These are phyloP conservation scores for Aureobasidium lini DNA, from an alignment of 2,329 filamentous ascomycete genomes.

Conservation along the genomic window DNA sequence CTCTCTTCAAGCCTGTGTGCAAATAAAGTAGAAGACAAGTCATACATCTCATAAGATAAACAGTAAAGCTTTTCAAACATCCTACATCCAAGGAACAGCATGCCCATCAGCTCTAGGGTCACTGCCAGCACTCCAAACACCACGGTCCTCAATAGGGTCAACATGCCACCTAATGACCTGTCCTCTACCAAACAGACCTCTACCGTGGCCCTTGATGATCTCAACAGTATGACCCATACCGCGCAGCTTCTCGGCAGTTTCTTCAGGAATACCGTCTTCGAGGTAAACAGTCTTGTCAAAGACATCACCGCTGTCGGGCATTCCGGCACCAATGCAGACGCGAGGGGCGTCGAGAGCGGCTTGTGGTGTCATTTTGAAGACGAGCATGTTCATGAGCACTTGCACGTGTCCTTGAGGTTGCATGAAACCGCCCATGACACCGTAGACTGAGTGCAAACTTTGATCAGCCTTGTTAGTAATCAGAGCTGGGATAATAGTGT, in stretches of 20 bases:
- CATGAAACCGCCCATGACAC: slow-evolving; percentile 98
- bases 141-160: slow-evolving; percentile 56
- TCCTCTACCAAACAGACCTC: slow-evolving; percentile 72
- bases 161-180: slow-evolving; percentile 75
- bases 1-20: too few species aligned
- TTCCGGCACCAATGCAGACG: slow-evolving; percentile 75
- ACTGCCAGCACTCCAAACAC: slow-evolving; percentile 82
- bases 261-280: slow-evolving; percentile 70
- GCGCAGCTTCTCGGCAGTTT: slow-evolving; percentile 59
- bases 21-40: background rate
- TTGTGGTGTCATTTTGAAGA: slow-evolving; percentile 76
- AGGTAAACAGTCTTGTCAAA: slow-evolving; percentile 62
- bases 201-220: slow-evolving; percentile 56
- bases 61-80: background rate
- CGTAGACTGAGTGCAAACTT: slow-evolving; percentile 76
- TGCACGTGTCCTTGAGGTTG: slow-evolving; percentile 96
- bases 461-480: slow-evolving; percentile 70
- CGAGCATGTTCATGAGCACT: slow-evolving; percentile 80
- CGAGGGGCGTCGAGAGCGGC: slow-evolving; percentile 83
- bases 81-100: slow-evolving; percentile 42
- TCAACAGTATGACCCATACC: slow-evolving; percentile 65
- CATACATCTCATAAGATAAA: background rate
- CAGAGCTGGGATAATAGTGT: slow-evolving; percentile 93
- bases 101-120: slow-evolving; percentile 80
- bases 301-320: slow-evolving; percentile 53